Evolutionary conservation across 305 asterid species (phyloP).

Genomic region (Solanum hybrid): DNA sequence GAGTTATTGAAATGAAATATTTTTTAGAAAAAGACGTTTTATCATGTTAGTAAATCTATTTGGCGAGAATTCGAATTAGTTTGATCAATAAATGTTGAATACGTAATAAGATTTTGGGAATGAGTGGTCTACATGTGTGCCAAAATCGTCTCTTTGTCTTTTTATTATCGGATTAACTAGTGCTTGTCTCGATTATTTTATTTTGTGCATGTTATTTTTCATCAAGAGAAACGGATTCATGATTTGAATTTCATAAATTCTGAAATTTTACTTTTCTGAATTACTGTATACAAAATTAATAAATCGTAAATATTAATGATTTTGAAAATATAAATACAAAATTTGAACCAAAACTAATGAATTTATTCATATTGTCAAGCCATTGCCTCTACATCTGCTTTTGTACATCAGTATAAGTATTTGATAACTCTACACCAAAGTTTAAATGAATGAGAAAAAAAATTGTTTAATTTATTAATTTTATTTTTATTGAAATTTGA

Average conservation of each 20-base stretch:
- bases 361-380: not conserved
- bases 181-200: not conserved
- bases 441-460: not conserved
- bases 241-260: no score
- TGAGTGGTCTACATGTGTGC: not conserved
- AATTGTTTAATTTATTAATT: no score
- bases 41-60: not conserved
- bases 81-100: not conserved
- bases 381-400: fast-evolving
- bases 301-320: not conserved
- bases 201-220: not conserved
- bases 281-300: not conserved
- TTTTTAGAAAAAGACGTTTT: not conserved
- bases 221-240: not conserved
- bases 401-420: not conserved
- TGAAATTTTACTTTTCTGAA: not conserved
- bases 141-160: no score
- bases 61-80: not conserved
- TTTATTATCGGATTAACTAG: no score
- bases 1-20: not conserved
- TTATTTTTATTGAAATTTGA: no score
- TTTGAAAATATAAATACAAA: not conserved
- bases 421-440: not conserved
- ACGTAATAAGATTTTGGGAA: not conserved
- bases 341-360: not conserved